A percentile compares a stretch with the other conserved stretches of the same genome.
These are phyloP conservation scores for Trichoderma sp. DNA, from an alignment of 2,329 filamentous ascomycete genomes.

Conservation along the genomic window DNA sequence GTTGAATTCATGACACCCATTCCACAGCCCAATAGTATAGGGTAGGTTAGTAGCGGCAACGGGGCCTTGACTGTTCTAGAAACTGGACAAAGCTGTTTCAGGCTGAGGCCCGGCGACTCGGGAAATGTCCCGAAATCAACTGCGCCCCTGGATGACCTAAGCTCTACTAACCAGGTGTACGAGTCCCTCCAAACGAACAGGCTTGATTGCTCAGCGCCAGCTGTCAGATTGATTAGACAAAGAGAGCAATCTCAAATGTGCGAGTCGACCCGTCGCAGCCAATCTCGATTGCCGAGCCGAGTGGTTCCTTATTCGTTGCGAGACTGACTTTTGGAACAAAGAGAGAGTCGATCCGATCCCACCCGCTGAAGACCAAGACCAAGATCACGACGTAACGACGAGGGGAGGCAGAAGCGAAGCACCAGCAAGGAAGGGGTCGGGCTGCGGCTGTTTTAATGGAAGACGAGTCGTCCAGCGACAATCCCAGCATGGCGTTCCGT, in stretches of 20 bases:
- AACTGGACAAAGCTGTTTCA: background rate
- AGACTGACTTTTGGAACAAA: background rate
- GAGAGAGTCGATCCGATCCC: background rate
- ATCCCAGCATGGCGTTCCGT: conserved; percentile 50
- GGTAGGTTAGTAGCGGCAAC: background rate
- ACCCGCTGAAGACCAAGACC: background rate
- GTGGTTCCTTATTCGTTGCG: conserved; percentile 1
- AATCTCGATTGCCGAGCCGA: conserved; percentile 17
- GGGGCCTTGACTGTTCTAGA: background rate
- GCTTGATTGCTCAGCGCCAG: background rate
- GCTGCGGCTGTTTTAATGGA: conserved; percentile 17
- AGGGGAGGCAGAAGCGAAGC: background rate
- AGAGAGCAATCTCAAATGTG: conserved; percentile 15
- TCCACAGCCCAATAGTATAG: background rate
- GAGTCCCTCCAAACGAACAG: background rate
- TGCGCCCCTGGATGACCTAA: conserved; percentile 29
- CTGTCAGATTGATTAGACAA: background rate
- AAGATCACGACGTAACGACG: background rate
- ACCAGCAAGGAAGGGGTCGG: background rate
- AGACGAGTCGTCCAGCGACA: conserved; percentile 19
- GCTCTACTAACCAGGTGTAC: conserved; percentile 16
- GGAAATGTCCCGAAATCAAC: conserved; percentile 14
- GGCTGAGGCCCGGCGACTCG: conserved; percentile 7
- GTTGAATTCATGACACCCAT: background rate
- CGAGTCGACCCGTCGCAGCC: conserved; percentile 8